A percentile compares a stretch with the other conserved stretches of the same genome.
These are phyloP conservation scores for Sporothrix brasiliensis DNA, from an alignment of 2,329 filamentous ascomycete species.

Conservation along the genomic window DNA sequence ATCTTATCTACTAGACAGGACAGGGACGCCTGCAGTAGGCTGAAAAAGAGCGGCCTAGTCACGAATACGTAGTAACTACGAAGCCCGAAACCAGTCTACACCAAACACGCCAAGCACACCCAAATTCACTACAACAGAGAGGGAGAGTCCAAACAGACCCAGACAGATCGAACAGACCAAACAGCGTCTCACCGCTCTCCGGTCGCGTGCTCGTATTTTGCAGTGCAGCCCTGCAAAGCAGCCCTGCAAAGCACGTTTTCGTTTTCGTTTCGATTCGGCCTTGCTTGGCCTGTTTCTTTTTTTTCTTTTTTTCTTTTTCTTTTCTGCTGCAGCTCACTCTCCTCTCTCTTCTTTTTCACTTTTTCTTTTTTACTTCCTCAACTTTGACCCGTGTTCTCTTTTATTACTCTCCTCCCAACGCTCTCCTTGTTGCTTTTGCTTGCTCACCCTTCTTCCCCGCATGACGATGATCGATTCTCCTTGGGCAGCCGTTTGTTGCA, in stretches of 20 bases:
- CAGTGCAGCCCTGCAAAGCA: neutral
- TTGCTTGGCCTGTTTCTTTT: neutral
- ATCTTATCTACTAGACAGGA: neutral
- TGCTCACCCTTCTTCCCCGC: neutral
- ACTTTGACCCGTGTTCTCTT: no score
- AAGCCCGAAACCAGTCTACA: neutral
- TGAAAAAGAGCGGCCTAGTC: neutral
- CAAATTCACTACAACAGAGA: neutral
- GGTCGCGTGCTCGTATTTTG: constrained; percentile 32
- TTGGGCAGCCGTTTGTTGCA: neutral
- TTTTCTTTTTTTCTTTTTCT: neutral
- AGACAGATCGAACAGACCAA: neutral
- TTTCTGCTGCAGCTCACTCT: neutral
- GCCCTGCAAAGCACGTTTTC: constrained; percentile 1
- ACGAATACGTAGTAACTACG: neutral
- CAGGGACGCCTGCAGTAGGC: constrained; percentile 17
- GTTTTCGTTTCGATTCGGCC: neutral
- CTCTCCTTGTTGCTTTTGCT: neutral
- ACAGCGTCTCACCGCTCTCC: constrained; percentile 27
- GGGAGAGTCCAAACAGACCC: neutral
- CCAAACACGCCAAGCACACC: neutral
- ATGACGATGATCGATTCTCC: neutral
- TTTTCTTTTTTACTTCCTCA: neutral
- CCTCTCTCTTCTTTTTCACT: neutral
- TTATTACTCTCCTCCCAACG: neutral